Conservation (phyloP, 1,284 basidiomycete species). For the Trichosporon asahii region DNA sequence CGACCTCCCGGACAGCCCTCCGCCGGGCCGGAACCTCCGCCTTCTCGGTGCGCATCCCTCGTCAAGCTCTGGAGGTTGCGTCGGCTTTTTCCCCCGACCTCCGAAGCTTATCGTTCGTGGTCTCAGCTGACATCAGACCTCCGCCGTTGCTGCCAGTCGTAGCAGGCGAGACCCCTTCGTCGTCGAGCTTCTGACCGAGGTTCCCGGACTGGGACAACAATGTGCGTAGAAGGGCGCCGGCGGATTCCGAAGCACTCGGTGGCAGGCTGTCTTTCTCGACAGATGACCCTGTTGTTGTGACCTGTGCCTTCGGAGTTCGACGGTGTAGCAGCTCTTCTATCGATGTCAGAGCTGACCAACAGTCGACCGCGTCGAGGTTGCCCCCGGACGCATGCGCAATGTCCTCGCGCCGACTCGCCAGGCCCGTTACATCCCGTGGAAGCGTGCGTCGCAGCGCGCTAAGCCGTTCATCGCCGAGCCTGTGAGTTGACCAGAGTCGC, state of each 20-base stretch:
- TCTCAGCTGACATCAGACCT: constrained; percentile 26
- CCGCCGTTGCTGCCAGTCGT: constrained; percentile 12
- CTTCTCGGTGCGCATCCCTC: constrained; percentile 21
- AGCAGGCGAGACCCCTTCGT: constrained; percentile 22
- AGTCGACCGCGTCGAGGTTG: constrained; percentile 41
- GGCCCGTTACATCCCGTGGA: constrained; percentile 37
- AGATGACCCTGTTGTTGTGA: constrained; percentile 59
- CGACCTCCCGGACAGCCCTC: constrained; percentile 30
- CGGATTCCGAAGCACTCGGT: not conserved
- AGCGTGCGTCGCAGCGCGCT: constrained; percentile 13
- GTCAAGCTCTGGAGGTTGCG: no score
- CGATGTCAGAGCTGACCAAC: constrained; percentile 54
- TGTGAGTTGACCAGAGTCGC: no score
- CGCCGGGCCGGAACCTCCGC: constrained; percentile 16
- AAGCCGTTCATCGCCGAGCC: not conserved
- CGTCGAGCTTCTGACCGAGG: constrained; percentile 40
- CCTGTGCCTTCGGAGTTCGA: constrained; percentile 53
- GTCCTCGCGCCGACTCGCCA: constrained; percentile 35
- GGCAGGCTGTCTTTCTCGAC: not conserved
- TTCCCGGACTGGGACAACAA: constrained; percentile 33
- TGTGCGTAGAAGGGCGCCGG: constrained; percentile 13
- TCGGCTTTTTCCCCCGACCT: not conserved
- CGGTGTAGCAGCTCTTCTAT: not conserved
- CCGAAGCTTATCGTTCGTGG: not conserved
- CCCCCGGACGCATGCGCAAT: constrained; percentile 38